These are phyloP conservation scores for Earliella scabrosa DNA, from an alignment of 1,284 basidiomycete genomes.

Conservation along the genomic window DNA sequence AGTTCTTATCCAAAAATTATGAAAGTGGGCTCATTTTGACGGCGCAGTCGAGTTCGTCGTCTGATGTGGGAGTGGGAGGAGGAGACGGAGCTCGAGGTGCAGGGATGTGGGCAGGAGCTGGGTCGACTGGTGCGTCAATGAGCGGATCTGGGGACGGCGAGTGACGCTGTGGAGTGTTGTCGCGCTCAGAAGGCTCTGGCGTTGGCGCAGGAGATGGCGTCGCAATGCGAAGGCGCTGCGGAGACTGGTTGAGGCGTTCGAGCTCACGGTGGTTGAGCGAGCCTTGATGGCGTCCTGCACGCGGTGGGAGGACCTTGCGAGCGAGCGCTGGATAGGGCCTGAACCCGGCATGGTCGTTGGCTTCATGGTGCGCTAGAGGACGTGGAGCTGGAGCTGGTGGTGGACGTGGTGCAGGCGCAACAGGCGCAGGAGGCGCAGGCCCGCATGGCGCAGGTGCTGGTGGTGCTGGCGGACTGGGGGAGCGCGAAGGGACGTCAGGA, in stretches of 20 bases:
- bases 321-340: constrained; percentile 9
- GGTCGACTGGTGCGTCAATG: constrained; percentile 3
- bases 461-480: background rate
- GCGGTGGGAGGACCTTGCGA: constrained; percentile 3
- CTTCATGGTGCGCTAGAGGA: background rate
- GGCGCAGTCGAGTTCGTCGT: constrained; percentile 9
- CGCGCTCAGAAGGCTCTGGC: background rate
- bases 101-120: background rate
- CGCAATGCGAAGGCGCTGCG: constrained; percentile 6
- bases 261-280: constrained; percentile 11
- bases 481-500: too few species aligned
- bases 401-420: constrained; percentile 3
- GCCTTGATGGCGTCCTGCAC: too few species aligned
- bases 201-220: constrained; percentile 5
- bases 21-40: too few species aligned
- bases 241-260: constrained; percentile 1
- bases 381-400: background rate
- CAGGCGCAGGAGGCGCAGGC: constrained; percentile 9
- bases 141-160: constrained; percentile 3
- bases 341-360: constrained; percentile 1
- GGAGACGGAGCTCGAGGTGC: background rate
- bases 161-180: background rate
- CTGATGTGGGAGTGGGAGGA: constrained; percentile 5
- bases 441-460: too few species aligned
- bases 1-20: too few species aligned